Conservation (phyloP, 2,329 filamentous ascomycete species). For the Xylariales sp. region DNA sequence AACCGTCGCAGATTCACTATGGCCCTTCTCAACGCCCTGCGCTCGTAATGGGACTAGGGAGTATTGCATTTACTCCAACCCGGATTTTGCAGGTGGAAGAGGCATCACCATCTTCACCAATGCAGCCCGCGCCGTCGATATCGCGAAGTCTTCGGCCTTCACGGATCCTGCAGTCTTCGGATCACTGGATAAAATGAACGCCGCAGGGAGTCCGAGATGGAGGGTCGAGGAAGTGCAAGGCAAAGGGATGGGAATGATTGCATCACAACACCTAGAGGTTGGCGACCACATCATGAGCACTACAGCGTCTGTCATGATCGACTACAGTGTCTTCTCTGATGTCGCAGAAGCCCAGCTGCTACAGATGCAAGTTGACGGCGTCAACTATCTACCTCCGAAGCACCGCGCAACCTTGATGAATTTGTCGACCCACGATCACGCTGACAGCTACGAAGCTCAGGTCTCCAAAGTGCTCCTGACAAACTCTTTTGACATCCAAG, state of each 20-base stretch:
- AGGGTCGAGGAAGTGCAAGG: slow-evolving; percentile 31
- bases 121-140: slow-evolving; percentile 23
- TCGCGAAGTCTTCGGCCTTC: slow-evolving; percentile 26
- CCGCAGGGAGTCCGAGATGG: slow-evolving; percentile 21
- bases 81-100: slow-evolving; percentile 29
- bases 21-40: slow-evolving; percentile 13
- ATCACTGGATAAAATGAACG: slow-evolving; percentile 24
- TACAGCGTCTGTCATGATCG: slow-evolving; percentile 33
- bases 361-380: slow-evolving; percentile 26
- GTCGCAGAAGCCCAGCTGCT: slow-evolving; percentile 21
- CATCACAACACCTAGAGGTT: slow-evolving; percentile 26
- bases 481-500: slow-evolving; percentile 35
- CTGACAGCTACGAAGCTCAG: slow-evolving; percentile 19
- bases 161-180: slow-evolving; percentile 17
- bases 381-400: slow-evolving; percentile 24
- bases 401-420: slow-evolving; percentile 29
- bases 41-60: slow-evolving; percentile 7
- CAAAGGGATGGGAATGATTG: slow-evolving; percentile 34
- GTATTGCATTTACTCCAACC: slow-evolving; percentile 32
- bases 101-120: slow-evolving; percentile 36
- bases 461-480: slow-evolving; percentile 32
- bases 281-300: slow-evolving; percentile 35
- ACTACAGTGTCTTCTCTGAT: slow-evolving; percentile 31
- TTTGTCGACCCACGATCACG: slow-evolving; percentile 30
- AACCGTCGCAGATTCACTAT: slow-evolving; percentile 1